These are phyloP conservation scores for Candida sakaeoensis DNA, from an alignment of 805 yeast species.

Conservation along the genomic window DNA sequence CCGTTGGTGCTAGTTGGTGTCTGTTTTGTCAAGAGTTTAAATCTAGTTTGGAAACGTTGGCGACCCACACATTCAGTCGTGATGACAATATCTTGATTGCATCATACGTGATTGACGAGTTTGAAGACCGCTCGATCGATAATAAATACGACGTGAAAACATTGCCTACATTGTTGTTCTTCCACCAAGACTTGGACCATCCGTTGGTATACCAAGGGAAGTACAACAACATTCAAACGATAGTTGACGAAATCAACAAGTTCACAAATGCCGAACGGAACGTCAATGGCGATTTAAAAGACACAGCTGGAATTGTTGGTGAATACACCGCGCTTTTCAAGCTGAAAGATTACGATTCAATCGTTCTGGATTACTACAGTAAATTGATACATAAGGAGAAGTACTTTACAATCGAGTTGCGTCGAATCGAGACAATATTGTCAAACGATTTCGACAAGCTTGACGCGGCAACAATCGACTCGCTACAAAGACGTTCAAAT, in stretches of 20 bases:
- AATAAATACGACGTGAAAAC: conserved; percentile 38
- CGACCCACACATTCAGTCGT: conserved; percentile 41
- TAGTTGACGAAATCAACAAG: conserved; percentile 27
- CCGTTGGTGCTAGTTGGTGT: conserved; percentile 62
- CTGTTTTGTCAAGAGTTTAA: conserved; percentile 51
- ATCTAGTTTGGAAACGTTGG: conserved; percentile 49
- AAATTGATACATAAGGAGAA: conserved; percentile 42
- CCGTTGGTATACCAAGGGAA: conserved; percentile 28
- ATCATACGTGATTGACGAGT: conserved; percentile 41
- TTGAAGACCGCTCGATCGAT: conserved; percentile 40
- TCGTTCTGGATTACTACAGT: conserved; percentile 36
- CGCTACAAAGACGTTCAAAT: conserved; percentile 49
- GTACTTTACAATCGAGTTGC: conserved; percentile 44
- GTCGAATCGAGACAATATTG: conserved; percentile 44
- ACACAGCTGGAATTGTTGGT: conserved; percentile 29
- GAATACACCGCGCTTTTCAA: conserved; percentile 11
- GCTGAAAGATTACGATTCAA: conserved; percentile 2
- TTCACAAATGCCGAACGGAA: conserved; percentile 25
- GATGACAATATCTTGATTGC: conserved; percentile 33
- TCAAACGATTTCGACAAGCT: conserved; percentile 30
- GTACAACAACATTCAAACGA: conserved; percentile 13
- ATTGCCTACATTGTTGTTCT: conserved; percentile 55
- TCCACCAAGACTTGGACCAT: conserved; percentile 27
- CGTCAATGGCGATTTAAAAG: conserved; percentile 28
- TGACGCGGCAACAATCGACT: conserved; percentile 44